Evolutionary conservation across 345 rosid genomes (phyloP), one percentile per base, ranked within the genome.

Genomic region (Populus ilicifolia): DNA sequence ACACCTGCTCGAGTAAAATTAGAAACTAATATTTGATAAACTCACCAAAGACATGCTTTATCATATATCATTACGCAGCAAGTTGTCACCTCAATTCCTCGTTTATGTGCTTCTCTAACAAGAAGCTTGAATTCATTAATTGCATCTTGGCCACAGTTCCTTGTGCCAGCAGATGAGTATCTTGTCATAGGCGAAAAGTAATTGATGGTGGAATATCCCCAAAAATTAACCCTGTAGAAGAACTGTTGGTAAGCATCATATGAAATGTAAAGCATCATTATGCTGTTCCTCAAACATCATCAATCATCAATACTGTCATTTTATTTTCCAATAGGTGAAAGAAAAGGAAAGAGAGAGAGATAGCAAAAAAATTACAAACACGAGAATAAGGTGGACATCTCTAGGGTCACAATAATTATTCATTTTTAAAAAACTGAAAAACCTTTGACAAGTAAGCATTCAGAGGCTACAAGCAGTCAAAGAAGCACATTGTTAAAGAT

Each of bases 141-240:
- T 72, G 94, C 95, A 86, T 88, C 90, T 67, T 48, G 84, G 78
- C 96, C 91, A 83, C 84, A 87, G 69, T 87, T 89, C 50, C 52
- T 70, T 48, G 70, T 79, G 76, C 90, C 94, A 81, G 86, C 80
- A 72, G 93, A 92, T 75, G 99, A 87, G 83, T 95, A 93, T 89
- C 97, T 89, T 71, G 88, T 78, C 99, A 95, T 93, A 50, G 99
- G 99, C 61, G 99, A 90, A 82, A 93, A 95, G 89, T 80, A 93
- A 77, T 88, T 89, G 85, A 95, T 68, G 56, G 98, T 92, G 25
- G 99, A 95, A 81, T 95, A 95, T 80, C 99, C 98, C 99, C 99
- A 95, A 83, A 95, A 95, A 75, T 95, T 95, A 83, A 89, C 83
- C 97, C 97, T 95, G 91, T 56, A 81, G 52, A 84, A 83, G 76